Percentiles rank a stretch among this genome's conserved stretches.
Conservation (phyloP, 2,329 filamentous ascomycete species). For the Eutypa lata region DNA sequence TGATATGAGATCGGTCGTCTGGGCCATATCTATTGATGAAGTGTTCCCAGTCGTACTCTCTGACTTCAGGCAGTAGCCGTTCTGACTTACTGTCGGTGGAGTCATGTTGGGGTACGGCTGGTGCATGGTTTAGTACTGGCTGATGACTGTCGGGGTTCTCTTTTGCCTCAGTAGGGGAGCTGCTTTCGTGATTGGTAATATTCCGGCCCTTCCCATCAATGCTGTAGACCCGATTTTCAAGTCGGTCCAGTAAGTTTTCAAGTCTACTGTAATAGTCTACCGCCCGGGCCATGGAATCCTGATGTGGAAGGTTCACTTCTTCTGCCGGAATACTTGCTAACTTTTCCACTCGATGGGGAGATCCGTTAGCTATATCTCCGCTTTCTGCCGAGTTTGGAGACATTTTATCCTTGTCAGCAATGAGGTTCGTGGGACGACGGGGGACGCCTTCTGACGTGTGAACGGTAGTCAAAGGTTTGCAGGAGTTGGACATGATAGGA, state of each 20-base stretch:
- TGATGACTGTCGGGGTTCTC: neutral
- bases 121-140: neutral
- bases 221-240: neutral
- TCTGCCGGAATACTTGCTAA: neutral
- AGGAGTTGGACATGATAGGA: no score
- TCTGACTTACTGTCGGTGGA: neutral
- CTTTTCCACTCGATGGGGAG: neutral
- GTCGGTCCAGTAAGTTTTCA: neutral
- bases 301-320: neutral
- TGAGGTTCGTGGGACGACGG: no score
- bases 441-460: no score
- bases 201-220: neutral
- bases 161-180: neutral
- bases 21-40: neutral
- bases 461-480: no score
- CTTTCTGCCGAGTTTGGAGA: neutral
- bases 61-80: neutral
- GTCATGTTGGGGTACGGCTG: neutral
- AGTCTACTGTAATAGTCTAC: neutral
- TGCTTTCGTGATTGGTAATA: neutral
- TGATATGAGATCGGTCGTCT: neutral
- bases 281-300: neutral
- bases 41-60: neutral
- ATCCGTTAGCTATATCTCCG: neutral
- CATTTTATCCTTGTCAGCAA: no score